Conservation (phyloP, 2,329 filamentous ascomycete genomes). For the Microsporum audouinii region DNA sequence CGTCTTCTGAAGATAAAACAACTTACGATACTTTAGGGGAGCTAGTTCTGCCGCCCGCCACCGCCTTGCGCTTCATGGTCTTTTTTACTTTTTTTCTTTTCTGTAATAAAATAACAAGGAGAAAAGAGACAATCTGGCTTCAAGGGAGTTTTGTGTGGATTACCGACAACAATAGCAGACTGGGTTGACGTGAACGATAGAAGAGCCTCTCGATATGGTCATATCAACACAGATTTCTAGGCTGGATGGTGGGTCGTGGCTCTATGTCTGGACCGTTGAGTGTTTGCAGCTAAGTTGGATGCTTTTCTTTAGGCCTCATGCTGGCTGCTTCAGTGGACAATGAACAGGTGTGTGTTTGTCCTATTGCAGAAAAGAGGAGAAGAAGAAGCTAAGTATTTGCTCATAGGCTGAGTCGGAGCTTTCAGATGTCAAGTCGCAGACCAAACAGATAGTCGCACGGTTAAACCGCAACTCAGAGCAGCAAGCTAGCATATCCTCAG, state of each 20-base stretch:
- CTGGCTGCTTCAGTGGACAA: slow-evolving; percentile 92
- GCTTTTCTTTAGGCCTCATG: slow-evolving; percentile 60
- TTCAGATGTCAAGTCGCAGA: slow-evolving; percentile 76
- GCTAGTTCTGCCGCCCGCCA: slow-evolving; percentile 22
- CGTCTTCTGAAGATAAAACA: neutral
- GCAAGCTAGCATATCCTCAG: slow-evolving; percentile 84
- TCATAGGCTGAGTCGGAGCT: slow-evolving; percentile 59
- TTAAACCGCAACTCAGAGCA: slow-evolving; percentile 80
- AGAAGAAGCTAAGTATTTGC: neutral
- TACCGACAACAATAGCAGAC: neutral
- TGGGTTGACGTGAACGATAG: neutral
- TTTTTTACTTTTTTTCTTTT: neutral
- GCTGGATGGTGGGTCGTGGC: slow-evolving; percentile 59
- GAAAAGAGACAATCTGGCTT: neutral
- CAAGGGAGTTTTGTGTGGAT: neutral
- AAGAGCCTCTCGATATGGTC: slow-evolving; percentile 49
- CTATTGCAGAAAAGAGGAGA: neutral
- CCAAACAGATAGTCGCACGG: slow-evolving; percentile 79
- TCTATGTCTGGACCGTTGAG: neutral
- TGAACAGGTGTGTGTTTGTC: slow-evolving; percentile 48
- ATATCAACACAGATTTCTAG: slow-evolving; percentile 87
- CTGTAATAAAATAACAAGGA: neutral
- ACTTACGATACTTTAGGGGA: neutral
- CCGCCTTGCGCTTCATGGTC: slow-evolving; percentile 23
- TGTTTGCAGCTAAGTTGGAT: neutral